Conservation (phyloP, 2,329 filamentous ascomycete species). For the Scedosporium boydii region DNA sequence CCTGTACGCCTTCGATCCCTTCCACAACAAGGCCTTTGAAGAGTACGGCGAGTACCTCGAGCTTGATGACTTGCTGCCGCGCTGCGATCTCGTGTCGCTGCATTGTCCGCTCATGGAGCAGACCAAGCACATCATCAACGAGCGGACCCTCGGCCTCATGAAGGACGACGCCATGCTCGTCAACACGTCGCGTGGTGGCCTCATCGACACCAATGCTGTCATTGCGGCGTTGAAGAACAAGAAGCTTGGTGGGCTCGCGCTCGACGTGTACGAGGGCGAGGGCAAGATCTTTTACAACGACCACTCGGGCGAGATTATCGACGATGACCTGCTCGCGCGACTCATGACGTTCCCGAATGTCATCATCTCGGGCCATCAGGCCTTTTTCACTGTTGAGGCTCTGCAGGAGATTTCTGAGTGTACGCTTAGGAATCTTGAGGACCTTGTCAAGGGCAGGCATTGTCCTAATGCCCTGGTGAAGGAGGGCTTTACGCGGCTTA, state of each 20-base stretch:
- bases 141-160: conserved; percentile 40
- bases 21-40: conserved; percentile 36
- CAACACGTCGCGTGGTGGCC: conserved; percentile 58
- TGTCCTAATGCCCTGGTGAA: conserved; percentile 29
- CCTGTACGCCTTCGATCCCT: conserved; percentile 52
- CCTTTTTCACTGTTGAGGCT: conserved; percentile 60
- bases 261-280: conserved; percentile 62
- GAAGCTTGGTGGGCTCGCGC: conserved; percentile 51
- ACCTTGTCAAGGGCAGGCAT: conserved; percentile 24
- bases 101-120: conserved; percentile 55
- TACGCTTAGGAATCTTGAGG: conserved; percentile 47
- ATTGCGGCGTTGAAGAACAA: conserved; percentile 50
- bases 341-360: conserved; percentile 61
- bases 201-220: conserved; percentile 51
- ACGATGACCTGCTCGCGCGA: conserved; percentile 57
- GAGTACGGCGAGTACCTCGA: conserved; percentile 40
- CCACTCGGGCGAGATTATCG: conserved; percentile 53
- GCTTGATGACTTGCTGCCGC: conserved; percentile 43
- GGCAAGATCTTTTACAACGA: conserved; percentile 56
- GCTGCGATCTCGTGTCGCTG: conserved; percentile 52
- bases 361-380: conserved; percentile 57
- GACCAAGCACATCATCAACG: conserved; percentile 53
- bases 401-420: conserved; percentile 52
- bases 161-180: conserved; percentile 52
- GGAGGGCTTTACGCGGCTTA: conserved; percentile 9